phyloP scores from a whole-genome alignment of 345 rosid genomes.

The Eucalyptus erythrocorys region DNA sequence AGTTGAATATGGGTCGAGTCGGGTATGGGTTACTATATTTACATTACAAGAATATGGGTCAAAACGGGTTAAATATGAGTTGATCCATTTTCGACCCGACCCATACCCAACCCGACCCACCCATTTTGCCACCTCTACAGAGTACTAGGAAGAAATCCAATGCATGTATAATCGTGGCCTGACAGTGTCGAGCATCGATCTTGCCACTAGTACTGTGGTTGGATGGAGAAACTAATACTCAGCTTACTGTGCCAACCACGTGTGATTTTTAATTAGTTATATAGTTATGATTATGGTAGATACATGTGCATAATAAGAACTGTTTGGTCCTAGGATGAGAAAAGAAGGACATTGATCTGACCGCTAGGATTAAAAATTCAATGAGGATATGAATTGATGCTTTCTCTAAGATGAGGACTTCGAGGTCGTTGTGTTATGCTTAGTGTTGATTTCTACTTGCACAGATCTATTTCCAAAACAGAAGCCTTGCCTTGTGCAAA shows the following conservation, averaged over 20 bases:
- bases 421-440: neutral
- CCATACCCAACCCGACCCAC: no score
- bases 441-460: neutral
- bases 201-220: neutral
- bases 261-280: neutral
- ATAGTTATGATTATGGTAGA: neutral
- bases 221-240: neutral
- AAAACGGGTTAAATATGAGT: no score
- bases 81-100: no score
- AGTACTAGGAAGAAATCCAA: slow-evolving; percentile 84
- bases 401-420: neutral
- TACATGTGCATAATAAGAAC: neutral
- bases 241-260: neutral
- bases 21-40: no score
- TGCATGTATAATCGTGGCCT: slow-evolving; percentile 66
- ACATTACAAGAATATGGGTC: no score
- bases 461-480: neutral
- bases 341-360: neutral
- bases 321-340: neutral
- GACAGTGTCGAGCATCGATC: neutral
- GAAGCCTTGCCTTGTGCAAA: neutral
- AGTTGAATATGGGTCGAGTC: no score
- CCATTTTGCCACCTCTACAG: no score
- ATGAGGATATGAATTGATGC: neutral
- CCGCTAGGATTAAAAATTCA: neutral